Evolutionary conservation across 2,329 filamentous ascomycete species (phyloP), one percentile per base, ranked within the genome.

Genomic region (Aspergillus sp.): DNA sequence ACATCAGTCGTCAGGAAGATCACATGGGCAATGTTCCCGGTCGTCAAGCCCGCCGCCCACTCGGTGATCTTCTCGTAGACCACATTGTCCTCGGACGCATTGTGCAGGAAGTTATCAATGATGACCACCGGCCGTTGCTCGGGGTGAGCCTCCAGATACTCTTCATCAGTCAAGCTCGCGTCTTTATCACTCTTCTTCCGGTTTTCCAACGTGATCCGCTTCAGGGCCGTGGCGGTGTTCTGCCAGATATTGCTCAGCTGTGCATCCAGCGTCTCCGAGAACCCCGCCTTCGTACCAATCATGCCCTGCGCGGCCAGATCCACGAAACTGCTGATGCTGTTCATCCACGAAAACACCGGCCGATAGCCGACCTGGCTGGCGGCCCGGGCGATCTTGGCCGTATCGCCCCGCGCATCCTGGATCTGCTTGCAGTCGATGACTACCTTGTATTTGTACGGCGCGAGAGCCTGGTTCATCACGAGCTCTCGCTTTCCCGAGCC

Each of bases 341-440:
- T 97, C 74, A 95, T 88, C 89, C 92, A 97, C 0, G 90, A 95
- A 70, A 99, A 99, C 0, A 99, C 85, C 0, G 94, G 94, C 7
- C 89, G 81, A 68, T 97, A 97, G 7, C 94, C 93, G 45, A 97
- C 92, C 58, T 92, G 85, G 1, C 79, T 76, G 1, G 93, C 94
- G 5, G 94, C 86, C 38, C 88, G 86, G 55, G 84, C 84, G 63
- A 99, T 96, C 0, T 89, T 96, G 2, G 86, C 84, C 6, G 87
- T 86, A 66, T 99, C 94, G 4, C 94, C 92, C 50, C 89, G 85
- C 1, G 93, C 91, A 71, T 97, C 93, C 54, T 93, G 88, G 10
- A 97, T 89, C 1, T 89, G 88, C 69, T 96, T 96, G 77, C 93
- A 97, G 73, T 99, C 94, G 42, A 97, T 83, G 3, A 95, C 78